Evolutionary conservation across 1,284 basidiomycete species (phyloP), one percentile per base, ranked within the genome.

Genomic region (Boletellus dicymbophilus): DNA sequence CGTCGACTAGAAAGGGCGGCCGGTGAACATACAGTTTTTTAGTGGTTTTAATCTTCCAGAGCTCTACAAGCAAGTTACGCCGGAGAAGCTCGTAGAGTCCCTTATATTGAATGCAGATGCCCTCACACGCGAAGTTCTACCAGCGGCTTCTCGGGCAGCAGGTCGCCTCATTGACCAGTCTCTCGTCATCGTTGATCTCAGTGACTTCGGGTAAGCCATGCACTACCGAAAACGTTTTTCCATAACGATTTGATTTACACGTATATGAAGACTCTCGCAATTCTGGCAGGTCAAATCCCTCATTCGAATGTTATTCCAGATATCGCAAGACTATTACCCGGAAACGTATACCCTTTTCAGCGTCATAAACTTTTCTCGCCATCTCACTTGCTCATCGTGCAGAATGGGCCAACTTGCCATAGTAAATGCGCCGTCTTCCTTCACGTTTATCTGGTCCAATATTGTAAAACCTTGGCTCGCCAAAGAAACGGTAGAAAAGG

Each of bases 211-310:
- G 85, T 82, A 59, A 37, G 74, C 66, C 26, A 9, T 36, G 18
- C 20, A 27, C 25, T 13, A 1, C 40, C 26, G n/a, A 15, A 18
- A 25, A 21, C 21, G 3, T 22, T 9, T 26, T 26, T 22, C n/a
- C 12, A 15, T 46, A 40, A 33, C 27, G 40, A 47, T 22, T 37
- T 28, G 31, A 33, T 26, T 25, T 33, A 16, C 9, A n/a, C 18
- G 18, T 41, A 25, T n/a, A 16, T 12, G 26, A 40, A 86, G 85
- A 15, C 63, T 88, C 40, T 68, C 72, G 44, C 81, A 86, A 58
- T 89, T 88, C 59, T 89, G 86, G 86, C 80, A 86, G 59, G 82
- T 87, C 72, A 87, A 84, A 64, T 71, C 73, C 40, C 70, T 88
- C 16, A 76, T 76, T 26, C 72, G 79, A 37, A 69, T 67, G 42